Percentiles rank a stretch among this genome's conserved stretches.
Evolutionary conservation across 495 filamentous ascomycete species (phyloP).

Genomic region (Penicillium atrosanguineum): DNA sequence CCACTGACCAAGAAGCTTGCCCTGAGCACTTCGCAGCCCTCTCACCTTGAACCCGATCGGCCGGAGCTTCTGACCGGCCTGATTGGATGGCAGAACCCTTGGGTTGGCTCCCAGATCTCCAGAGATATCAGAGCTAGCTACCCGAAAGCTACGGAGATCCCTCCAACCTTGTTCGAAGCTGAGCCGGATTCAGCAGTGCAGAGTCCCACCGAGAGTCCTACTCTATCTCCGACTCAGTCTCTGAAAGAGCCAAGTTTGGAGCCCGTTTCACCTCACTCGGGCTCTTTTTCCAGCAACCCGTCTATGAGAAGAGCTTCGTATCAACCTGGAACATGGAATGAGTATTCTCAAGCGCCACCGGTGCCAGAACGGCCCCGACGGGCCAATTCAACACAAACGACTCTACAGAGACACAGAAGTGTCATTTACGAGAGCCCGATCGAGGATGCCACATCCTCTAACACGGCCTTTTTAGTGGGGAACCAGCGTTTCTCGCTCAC

Average conservation of each 20-base stretch:
- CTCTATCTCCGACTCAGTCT: neutral
- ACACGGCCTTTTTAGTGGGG: slow-evolving; percentile 37
- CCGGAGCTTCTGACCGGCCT: slow-evolving; percentile 16
- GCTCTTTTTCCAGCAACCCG: slow-evolving; percentile 14
- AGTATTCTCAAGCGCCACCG: slow-evolving; percentile 12
- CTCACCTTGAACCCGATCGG: slow-evolving; percentile 5
- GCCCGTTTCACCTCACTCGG: slow-evolving; percentile 8
- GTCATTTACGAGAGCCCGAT: slow-evolving; percentile 23
- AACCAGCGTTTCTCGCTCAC: slow-evolving; percentile 42
- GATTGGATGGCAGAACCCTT: slow-evolving; percentile 31
- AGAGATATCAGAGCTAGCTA: slow-evolving; percentile 9
- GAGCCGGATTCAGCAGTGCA: slow-evolving; percentile 8
- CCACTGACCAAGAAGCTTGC: slow-evolving; percentile 32
- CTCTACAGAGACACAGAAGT: slow-evolving; percentile 24
- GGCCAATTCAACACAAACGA: slow-evolving; percentile 34
- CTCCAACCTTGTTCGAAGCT: slow-evolving; percentile 19
- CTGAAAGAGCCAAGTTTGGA: neutral
- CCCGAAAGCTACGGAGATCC: slow-evolving; percentile 15
- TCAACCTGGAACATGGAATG: slow-evolving; percentile 21
- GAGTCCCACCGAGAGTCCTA: neutral
- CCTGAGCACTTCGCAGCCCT: slow-evolving; percentile 5
- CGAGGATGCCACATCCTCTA: slow-evolving; percentile 34
- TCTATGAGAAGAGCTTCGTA: slow-evolving; percentile 20
- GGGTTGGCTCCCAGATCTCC: slow-evolving; percentile 22
- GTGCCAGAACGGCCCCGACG: slow-evolving; percentile 22